A percentile compares a stretch with the other conserved stretches of the same genome.
Evolutionary conservation across 2,329 filamentous ascomycete genomes (phyloP).

Genomic region (Amesomyces nigricolor): DNA sequence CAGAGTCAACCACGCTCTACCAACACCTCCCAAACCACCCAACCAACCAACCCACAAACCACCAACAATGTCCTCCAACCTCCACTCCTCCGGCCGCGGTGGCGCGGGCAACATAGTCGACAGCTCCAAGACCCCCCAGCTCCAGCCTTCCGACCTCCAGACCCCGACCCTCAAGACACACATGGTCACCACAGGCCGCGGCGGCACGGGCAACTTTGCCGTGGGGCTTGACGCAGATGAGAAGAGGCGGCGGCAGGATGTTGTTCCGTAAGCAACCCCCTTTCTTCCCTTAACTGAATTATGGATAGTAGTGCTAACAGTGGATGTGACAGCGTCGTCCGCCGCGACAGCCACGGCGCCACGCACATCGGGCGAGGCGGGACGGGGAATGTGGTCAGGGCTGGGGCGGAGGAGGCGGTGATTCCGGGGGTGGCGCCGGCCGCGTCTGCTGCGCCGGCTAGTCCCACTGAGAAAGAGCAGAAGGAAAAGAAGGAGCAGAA

Average conservation of each 20-base stretch:
- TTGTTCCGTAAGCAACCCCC: slow-evolving; percentile 53
- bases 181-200: slow-evolving; percentile 85
- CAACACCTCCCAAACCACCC: background rate
- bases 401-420: slow-evolving; percentile 33
- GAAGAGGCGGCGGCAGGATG: slow-evolving; percentile 77
- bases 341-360: slow-evolving; percentile 52
- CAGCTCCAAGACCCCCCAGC: slow-evolving; percentile 40
- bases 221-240: slow-evolving; percentile 63
- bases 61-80: slow-evolving; percentile 37
- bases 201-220: slow-evolving; percentile 84
- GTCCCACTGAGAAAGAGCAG: slow-evolving; percentile 19
- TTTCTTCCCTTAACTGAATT: too few species aligned
- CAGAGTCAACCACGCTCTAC: background rate
- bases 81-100: slow-evolving; percentile 67
- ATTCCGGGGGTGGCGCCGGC: background rate
- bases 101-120: slow-evolving; percentile 71
- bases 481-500: slow-evolving; percentile 37
- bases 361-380: slow-evolving; percentile 69
- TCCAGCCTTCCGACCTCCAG: slow-evolving; percentile 60
- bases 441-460: too few species aligned
- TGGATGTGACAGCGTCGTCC: slow-evolving; percentile 40
- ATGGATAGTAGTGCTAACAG: background rate
- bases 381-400: slow-evolving; percentile 62
- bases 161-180: slow-evolving; percentile 79
- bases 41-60: slow-evolving; percentile 13